phyloP scores from a whole-genome alignment of 2,329 filamentous ascomycete species.

The Aspergillus terreus region DNA sequence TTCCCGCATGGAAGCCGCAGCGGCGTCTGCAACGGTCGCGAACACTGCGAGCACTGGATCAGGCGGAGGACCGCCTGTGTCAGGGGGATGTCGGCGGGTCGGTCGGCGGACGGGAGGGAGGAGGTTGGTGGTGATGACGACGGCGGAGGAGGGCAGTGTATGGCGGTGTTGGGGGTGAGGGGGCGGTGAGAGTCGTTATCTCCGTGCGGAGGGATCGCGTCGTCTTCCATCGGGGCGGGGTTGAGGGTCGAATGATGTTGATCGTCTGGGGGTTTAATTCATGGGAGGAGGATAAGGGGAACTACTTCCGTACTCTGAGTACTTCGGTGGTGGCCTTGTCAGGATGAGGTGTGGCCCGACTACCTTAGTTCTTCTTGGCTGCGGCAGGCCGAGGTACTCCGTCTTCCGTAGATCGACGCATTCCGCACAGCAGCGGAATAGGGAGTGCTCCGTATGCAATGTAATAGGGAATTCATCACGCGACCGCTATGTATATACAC shows the following conservation, averaged over 20 bases:
- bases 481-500: too few relatives aligned
- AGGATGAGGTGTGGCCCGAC: too few relatives aligned
- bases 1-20: constrained; percentile 78
- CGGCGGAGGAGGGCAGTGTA: background rate
- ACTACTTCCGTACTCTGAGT: too few relatives aligned
- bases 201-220: background rate
- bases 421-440: too few relatives aligned
- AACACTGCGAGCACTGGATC: constrained; percentile 75
- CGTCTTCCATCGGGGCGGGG: background rate
- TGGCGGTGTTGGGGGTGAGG: background rate
- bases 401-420: too few relatives aligned
- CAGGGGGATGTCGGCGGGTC: background rate
- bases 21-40: constrained; percentile 62
- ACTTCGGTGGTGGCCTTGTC: too few relatives aligned
- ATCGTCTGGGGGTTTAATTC: background rate
- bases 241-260: background rate
- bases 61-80: constrained; percentile 64
- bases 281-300: too few relatives aligned
- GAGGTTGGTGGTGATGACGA: background rate
- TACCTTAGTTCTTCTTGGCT: background rate
- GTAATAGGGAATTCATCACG: too few relatives aligned
- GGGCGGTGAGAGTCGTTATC: background rate
- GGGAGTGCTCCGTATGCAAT: too few relatives aligned
- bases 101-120: background rate
- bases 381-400: background rate